Evolutionary conservation across 805 yeast species (phyloP).

Genomic region (Lachancea meyersii): DNA sequence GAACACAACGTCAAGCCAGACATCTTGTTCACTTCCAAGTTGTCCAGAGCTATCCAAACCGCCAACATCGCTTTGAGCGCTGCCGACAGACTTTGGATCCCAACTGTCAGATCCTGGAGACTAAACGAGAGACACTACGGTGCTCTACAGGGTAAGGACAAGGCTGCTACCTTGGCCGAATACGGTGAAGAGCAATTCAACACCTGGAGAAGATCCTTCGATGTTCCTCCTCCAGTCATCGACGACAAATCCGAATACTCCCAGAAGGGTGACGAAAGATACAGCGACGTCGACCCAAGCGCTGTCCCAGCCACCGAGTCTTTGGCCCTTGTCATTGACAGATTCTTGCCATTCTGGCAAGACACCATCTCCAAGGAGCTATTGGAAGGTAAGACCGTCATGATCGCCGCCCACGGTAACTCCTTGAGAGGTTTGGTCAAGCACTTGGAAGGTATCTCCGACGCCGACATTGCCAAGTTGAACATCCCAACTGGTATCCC

Average conservation of each 20-base stretch:
- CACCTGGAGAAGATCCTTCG: conserved; percentile 96
- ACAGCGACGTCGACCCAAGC: conserved; percentile 73
- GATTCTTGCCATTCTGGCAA: conserved; percentile 96
- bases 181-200: conserved; percentile 92
- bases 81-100: conserved; percentile 87
- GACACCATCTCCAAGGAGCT: conserved; percentile 82
- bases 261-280: conserved; percentile 81
- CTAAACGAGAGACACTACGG: conserved; percentile 99
- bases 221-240: conserved; percentile 91
- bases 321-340: conserved; percentile 87
- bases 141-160: conserved; percentile 97
- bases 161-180: conserved; percentile 82
- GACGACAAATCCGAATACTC: conserved; percentile 73
- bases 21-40: conserved; percentile 81
- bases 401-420: conserved; percentile 97
- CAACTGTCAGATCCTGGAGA: conserved; percentile 95
- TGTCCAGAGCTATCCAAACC: conserved; percentile 93
- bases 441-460: conserved; percentile 90
- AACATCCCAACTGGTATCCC: conserved; percentile 99
- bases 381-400: conserved; percentile 80
- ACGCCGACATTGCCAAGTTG: conserved; percentile 84
- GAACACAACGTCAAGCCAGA: conserved; percentile 84
- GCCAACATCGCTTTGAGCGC: conserved; percentile 87
- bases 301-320: conserved; percentile 94
- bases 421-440: conserved; percentile 94